Percentiles rank a stretch among this genome's conserved stretches.
Evolutionary conservation across 2,329 filamentous ascomycete species (phyloP).

Genomic region (Magnaporthiopsis rhizophila): DNA sequence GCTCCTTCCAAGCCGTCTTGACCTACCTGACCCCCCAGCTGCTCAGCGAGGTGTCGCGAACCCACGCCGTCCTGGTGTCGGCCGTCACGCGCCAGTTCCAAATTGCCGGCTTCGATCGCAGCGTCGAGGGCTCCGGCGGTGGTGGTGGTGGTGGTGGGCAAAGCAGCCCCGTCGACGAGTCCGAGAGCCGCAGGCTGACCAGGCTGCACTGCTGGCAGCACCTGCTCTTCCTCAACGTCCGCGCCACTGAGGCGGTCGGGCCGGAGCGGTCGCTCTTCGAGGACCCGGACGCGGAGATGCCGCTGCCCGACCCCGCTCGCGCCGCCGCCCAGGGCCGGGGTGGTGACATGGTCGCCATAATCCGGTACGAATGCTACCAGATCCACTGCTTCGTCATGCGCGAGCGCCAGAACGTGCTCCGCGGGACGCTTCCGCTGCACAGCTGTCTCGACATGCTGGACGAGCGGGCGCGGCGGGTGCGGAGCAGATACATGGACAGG

Average conservation of each 20-base stretch:
- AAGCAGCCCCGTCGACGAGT: not conserved
- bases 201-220: slow-evolving; percentile 1
- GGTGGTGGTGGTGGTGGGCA: not conserved
- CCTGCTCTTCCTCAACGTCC: not conserved
- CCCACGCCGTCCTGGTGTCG: not conserved
- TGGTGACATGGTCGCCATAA: not conserved
- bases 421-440: not conserved
- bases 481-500: not conserved
- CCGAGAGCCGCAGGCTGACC: not conserved
- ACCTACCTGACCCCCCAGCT: not conserved
- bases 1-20: not conserved
- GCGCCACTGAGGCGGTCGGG: not conserved
- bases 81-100: slow-evolving; percentile 2
- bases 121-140: not conserved
- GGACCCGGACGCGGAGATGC: not conserved
- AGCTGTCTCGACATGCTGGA: not conserved
- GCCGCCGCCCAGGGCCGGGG: not conserved
- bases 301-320: not conserved
- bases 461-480: not conserved
- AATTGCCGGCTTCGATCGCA: not conserved
- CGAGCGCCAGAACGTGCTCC: not conserved
- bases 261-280: not conserved
- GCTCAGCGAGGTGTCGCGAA: slow-evolving; percentile 1
- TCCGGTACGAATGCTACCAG: not conserved
- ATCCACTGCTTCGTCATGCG: not conserved